Evolutionary conservation across 164 flowering plant species (phyloP), one percentile per base, ranked within the genome.

Genomic region (Berberis vulgaris): DNA sequence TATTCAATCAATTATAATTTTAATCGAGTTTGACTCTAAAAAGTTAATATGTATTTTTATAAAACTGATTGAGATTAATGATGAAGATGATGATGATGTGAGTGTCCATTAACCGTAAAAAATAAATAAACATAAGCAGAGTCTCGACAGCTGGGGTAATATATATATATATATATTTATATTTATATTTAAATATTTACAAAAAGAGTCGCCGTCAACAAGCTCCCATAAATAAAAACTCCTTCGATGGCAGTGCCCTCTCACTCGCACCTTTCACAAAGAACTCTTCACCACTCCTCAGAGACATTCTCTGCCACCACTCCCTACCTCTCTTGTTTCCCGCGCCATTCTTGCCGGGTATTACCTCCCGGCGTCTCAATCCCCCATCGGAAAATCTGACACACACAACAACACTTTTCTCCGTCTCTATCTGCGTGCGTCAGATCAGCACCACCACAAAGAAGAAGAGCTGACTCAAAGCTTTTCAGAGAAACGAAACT

Each of bases 341-440:
- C 55, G 13, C n/a, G 12, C 3, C 55, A 3, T 3, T 10, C 4
- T 11, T 49, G 52, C 6, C 52, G 11, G 11, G 11, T 6, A 6
- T 11, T 6, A 6, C 6, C 52, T 49, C 52, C 6, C 13, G 3
- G 4, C 55, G 55, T 52, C 55, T 7, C 3, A 52, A 3, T 52
- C 7, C 55, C 13, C 55, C 7, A 52, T 26, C 55, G 55, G 55
- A 52, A 0, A 52, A 52, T 11, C 55, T 52, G 55, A 52, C 55
- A 52, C 55, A 52, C 55, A 52, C 55, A 52, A 52, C 55, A 52
- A 52, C n/a, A 6, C 13, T 52, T 26, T 26, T 52, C 55, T 52
- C 2, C 55, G 1, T 10, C 13, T 11, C 2, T 11, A 3, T 7
- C 8, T 52, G 1, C 7, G 7, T 11, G 10, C 13, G 13, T 7